These are phyloP conservation scores for Fusarium tjaetaba DNA, from an alignment of 2,329 filamentous ascomycete genomes.

Conservation along the genomic window DNA sequence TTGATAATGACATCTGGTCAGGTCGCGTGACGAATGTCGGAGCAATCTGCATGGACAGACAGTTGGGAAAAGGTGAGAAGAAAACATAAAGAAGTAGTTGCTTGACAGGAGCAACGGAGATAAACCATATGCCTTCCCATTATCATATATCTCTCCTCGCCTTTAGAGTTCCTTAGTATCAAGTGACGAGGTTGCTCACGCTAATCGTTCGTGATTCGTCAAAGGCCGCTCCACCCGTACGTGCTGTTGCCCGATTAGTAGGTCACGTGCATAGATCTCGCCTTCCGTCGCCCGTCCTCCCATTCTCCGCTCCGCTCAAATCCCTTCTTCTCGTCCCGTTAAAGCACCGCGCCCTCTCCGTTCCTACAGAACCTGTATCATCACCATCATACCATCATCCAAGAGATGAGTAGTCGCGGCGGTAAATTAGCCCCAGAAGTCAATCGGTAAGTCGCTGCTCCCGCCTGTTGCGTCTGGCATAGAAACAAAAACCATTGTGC, in stretches of 20 bases:
- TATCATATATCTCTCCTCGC: neutral
- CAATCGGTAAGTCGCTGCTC: slow-evolving; percentile 74
- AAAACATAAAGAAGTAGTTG: neutral
- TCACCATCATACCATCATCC: slow-evolving; percentile 51
- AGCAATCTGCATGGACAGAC: neutral
- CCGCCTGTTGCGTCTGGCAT: neutral
- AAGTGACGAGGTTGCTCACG: slow-evolving; percentile 37
- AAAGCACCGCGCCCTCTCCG: slow-evolving; percentile 42
- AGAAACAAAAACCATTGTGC: slow-evolving; percentile 18
- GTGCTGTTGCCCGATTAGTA: slow-evolving; percentile 15
- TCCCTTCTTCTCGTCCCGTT: slow-evolving; percentile 41
- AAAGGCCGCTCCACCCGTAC: neutral
- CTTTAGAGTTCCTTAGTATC: neutral
- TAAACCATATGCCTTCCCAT: neutral
- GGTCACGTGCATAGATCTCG: slow-evolving; percentile 45
- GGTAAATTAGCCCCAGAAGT: slow-evolving; percentile 99
- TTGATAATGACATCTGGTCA: neutral
- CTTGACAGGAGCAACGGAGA: neutral
- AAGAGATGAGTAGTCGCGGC: slow-evolving; percentile 96
- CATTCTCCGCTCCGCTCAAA: slow-evolving; percentile 45
- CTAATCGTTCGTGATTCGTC: slow-evolving; percentile 29
- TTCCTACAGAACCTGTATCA: slow-evolving; percentile 47
- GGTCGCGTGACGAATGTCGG: slow-evolving; percentile 34
- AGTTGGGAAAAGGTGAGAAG: neutral
- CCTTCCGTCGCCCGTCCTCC: slow-evolving; percentile 41